Conservation (phyloP, 2,329 filamentous ascomycete genomes). For the Fusarium sp. region DNA sequence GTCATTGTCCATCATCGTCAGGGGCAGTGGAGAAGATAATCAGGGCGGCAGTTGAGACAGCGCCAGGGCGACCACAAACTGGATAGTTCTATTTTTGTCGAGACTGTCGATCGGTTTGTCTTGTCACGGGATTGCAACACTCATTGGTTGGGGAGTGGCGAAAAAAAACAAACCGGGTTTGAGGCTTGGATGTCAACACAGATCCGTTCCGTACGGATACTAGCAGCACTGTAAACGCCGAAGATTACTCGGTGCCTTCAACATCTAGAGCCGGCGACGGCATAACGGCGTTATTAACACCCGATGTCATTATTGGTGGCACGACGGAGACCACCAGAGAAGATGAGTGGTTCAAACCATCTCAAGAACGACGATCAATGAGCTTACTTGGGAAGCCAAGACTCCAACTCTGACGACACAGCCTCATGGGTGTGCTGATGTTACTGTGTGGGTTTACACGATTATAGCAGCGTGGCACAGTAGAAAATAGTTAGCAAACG, state of each 20-base stretch:
- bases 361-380: constrained; percentile 16
- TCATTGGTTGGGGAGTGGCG: constrained; percentile 25
- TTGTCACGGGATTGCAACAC: neutral
- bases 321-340: neutral
- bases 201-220: neutral
- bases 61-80: neutral
- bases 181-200: constrained; percentile 11
- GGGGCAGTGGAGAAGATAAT: constrained; percentile 39
- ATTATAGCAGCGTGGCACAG: constrained; percentile 23
- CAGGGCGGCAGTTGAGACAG: constrained; percentile 32
- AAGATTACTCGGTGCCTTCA: constrained; percentile 7
- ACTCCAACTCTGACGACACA: constrained; percentile 28
- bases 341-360: constrained; percentile 4
- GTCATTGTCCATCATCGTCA: constrained; percentile 35
- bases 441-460: constrained; percentile 19
- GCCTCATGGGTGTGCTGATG: constrained; percentile 15
- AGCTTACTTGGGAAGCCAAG: constrained; percentile 32
- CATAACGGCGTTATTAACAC: constrained; percentile 20
- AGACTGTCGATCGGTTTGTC: constrained; percentile 13
- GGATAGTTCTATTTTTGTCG: constrained; percentile 37
- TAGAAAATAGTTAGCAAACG: neutral
- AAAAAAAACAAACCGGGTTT: constrained; percentile 23
- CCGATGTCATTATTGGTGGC: constrained; percentile 1
- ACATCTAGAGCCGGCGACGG: neutral
- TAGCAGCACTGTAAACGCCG: constrained; percentile 5